phyloP scores from a whole-genome alignment of 768 basidiomycete species.

The Auricularia auricula-judae region DNA sequence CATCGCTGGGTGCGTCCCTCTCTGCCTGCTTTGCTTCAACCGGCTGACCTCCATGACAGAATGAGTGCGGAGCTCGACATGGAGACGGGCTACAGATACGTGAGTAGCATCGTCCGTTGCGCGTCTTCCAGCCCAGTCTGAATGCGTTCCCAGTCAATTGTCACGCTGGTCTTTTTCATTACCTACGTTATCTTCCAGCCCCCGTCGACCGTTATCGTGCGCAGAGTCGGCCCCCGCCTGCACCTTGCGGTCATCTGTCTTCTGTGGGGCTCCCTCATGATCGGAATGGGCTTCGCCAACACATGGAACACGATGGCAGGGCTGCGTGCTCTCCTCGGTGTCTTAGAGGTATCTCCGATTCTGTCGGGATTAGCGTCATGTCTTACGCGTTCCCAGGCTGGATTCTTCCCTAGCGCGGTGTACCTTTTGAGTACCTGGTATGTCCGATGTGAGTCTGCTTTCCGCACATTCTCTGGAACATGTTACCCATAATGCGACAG shows the following conservation, averaged over 20 bases:
- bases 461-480: slow-evolving; percentile 14
- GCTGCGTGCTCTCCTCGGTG: slow-evolving; percentile 16
- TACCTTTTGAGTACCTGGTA: slow-evolving; percentile 16
- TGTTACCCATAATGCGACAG: slow-evolving; percentile 3
- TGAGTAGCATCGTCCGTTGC: too few species aligned
- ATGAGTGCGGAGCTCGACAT: not conserved
- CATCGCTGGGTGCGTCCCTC: not conserved
- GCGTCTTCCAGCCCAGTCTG: too few species aligned
- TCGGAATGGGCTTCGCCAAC: slow-evolving; percentile 18
- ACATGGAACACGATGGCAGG: slow-evolving; percentile 17
- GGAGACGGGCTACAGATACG: not conserved
- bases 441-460: slow-evolving; percentile 16
- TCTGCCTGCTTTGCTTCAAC: too few species aligned
- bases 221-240: not conserved
- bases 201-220: not conserved
- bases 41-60: not conserved
- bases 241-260: slow-evolving; percentile 2
- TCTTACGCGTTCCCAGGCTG: slow-evolving; percentile 6
- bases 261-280: slow-evolving; percentile 17
- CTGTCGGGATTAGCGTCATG: too few species aligned
- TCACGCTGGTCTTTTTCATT: slow-evolving; percentile 20
- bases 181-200: slow-evolving; percentile 12
- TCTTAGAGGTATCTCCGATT: slow-evolving; percentile 12
- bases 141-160: slow-evolving; percentile 12
- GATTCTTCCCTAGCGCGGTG: slow-evolving; percentile 18